phyloP scores from a whole-genome alignment of 2,329 filamentous ascomycete genomes.

The Ophioceras dolichostomum region DNA sequence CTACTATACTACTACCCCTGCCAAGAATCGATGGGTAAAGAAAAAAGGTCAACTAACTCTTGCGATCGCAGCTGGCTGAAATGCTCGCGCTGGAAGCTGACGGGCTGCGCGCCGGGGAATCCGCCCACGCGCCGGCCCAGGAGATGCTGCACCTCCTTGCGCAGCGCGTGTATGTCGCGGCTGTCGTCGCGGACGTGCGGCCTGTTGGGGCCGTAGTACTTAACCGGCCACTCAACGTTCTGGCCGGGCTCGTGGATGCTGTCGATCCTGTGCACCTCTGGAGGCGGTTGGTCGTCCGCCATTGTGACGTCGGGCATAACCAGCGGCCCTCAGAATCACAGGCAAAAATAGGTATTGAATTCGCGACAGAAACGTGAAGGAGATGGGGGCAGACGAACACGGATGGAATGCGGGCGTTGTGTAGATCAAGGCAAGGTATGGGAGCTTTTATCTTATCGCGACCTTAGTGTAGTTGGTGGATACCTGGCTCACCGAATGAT shows the following conservation, averaged over 20 bases:
- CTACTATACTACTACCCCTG: too few species aligned
- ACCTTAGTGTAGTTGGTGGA: too few species aligned
- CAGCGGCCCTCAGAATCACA: too few species aligned
- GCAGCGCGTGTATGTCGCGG: conserved; percentile 26
- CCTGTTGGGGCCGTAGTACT: conserved; percentile 17
- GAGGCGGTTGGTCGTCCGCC: neutral
- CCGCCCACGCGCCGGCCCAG: conserved; percentile 54
- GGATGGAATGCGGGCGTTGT: too few species aligned
- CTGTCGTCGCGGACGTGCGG: conserved; percentile 1
- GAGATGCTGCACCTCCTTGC: conserved; percentile 60
- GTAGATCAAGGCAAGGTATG: too few species aligned
- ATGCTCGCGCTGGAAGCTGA: conserved; percentile 78
- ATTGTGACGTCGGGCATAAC: neutral
- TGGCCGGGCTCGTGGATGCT: conserved; percentile 2
- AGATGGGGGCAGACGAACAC: too few species aligned
- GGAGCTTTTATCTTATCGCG: too few species aligned
- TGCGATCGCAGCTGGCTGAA: conserved; percentile 66
- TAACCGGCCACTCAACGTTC: conserved; percentile 1
- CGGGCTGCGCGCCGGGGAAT: conserved; percentile 89
- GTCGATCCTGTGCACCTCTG: conserved; percentile 1
- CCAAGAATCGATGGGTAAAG: too few species aligned
- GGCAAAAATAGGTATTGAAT: too few species aligned
- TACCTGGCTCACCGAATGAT: too few species aligned
- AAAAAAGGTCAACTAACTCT: too few species aligned
- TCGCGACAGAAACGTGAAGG: too few species aligned